Evolutionary conservation across 2,329 filamentous ascomycete species (phyloP).

Genomic region (Emmonsiellopsis sp.): DNA sequence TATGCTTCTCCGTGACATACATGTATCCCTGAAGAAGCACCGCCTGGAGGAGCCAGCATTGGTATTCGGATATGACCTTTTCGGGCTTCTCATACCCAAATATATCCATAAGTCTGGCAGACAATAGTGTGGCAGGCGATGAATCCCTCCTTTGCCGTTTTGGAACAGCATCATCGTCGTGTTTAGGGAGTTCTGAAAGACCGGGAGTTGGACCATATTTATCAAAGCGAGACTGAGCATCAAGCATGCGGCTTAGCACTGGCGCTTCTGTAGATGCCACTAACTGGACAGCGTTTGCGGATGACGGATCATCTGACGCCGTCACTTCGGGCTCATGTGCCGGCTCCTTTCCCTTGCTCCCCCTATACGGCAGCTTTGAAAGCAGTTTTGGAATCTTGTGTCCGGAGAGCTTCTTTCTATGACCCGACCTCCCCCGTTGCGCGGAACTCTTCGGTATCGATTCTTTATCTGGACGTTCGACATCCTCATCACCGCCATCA

Average conservation of each 20-base stretch:
- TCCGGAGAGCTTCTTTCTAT: slow-evolving; percentile 54
- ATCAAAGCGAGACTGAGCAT: slow-evolving; percentile 56
- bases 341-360: slow-evolving; percentile 16
- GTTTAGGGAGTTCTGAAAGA: neutral
- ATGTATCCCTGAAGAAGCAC: slow-evolving; percentile 89
- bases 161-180: slow-evolving; percentile 2
- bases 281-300: slow-evolving; percentile 3
- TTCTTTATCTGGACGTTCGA: neutral
- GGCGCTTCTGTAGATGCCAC: slow-evolving; percentile 49
- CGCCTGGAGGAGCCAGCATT: slow-evolving; percentile 86
- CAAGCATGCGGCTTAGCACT: slow-evolving; percentile 68
- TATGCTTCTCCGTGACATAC: slow-evolving; percentile 86
- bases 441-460: neutral
- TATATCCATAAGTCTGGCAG: slow-evolving; percentile 67
- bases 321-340: slow-evolving; percentile 13
- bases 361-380: slow-evolving; percentile 41
- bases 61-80: slow-evolving; percentile 81
- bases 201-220: slow-evolving; percentile 7
- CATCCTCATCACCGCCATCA: neutral
- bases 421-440: slow-evolving; percentile 16
- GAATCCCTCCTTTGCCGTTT: slow-evolving; percentile 39
- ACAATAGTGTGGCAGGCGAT: slow-evolving; percentile 47
- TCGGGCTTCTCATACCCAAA: slow-evolving; percentile 76
- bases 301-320: slow-evolving; percentile 11
- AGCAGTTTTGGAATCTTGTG: slow-evolving; percentile 57